Percentiles rank a stretch among this genome's conserved stretches.
phyloP scores from a whole-genome alignment of 208 protist species.

The Trypanosoma scelopori region DNA sequence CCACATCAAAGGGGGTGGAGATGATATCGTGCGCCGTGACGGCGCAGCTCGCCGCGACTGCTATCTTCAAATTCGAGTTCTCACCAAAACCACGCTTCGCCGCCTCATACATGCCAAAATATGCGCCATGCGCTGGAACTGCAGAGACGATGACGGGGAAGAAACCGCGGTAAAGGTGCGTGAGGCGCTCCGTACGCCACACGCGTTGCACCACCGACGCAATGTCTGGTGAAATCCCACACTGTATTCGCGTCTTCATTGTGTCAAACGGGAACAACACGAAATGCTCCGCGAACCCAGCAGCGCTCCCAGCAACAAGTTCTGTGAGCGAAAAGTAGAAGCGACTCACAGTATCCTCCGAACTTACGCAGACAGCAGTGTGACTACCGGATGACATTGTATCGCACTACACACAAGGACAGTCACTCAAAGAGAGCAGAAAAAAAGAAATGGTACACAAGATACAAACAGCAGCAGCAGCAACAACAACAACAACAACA shows the following conservation, averaged over 20 bases:
- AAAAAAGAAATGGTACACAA: too few species aligned
- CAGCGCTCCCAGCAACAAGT: constrained; percentile 73
- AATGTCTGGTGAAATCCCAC: constrained; percentile 36
- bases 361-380: background rate
- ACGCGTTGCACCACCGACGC: constrained; percentile 30
- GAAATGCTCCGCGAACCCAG: constrained; percentile 91
- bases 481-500: too few species aligned
- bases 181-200: constrained; percentile 54
- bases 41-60: constrained; percentile 52
- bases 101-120: constrained; percentile 93
- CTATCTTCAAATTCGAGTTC: constrained; percentile 44
- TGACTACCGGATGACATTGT: constrained; percentile 11
- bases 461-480: too few species aligned
- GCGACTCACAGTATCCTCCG: background rate
- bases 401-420: background rate
- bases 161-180: constrained; percentile 82
- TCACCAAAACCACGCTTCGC: constrained; percentile 72
- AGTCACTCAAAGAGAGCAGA: background rate
- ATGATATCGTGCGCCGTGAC: constrained; percentile 90
- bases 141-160: constrained; percentile 80
- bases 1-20: constrained; percentile 92
- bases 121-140: constrained; percentile 90
- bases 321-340: constrained; percentile 51
- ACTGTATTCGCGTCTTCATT: constrained; percentile 91
- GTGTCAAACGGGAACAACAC: constrained; percentile 95